phyloP scores from a whole-genome alignment of 371 early-diverging fungal species.

The Syncephalastrum racemosum region DNA sequence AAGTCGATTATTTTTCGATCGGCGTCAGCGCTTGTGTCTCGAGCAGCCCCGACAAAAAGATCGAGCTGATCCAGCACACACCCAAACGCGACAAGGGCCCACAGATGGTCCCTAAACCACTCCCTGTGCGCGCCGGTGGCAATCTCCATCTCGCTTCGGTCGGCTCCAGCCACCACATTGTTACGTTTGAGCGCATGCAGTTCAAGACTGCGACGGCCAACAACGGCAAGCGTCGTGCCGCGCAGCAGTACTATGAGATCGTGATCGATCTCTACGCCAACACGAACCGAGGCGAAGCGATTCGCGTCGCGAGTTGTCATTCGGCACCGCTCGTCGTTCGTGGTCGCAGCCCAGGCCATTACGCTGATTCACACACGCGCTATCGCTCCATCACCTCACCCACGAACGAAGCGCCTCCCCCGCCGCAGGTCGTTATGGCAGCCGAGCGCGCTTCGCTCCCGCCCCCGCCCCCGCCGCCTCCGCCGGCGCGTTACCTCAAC shows the following conservation, averaged over 20 bases:
- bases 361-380: constrained; percentile 55
- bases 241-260: constrained; percentile 83
- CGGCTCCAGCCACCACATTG: constrained; percentile 43
- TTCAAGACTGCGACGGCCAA: constrained; percentile 92
- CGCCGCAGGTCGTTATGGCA: constrained; percentile 7
- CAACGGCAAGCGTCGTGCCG: constrained; percentile 78
- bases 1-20: constrained; percentile 57
- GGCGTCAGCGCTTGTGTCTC: constrained; percentile 65
- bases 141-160: constrained; percentile 36
- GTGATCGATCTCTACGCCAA: constrained; percentile 64
- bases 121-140: constrained; percentile 55
- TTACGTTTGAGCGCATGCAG: constrained; percentile 87
- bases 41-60: constrained; percentile 55
- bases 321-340: constrained; percentile 82
- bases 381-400: constrained; percentile 17
- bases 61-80: constrained; percentile 86
- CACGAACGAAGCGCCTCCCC: constrained; percentile 25
- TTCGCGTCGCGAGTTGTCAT: constrained; percentile 59
- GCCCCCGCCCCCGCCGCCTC: constrained; percentile 11
- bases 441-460: not conserved
- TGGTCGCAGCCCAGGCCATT: constrained; percentile 88
- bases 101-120: constrained; percentile 66
- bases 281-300: constrained; percentile 34
- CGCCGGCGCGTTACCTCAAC: constrained; percentile 20
- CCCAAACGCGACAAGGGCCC: constrained; percentile 91